Percentiles rank a stretch among this genome's conserved stretches.
These are phyloP conservation scores for Apiospora malaysiana DNA, from an alignment of 2,329 filamentous ascomycete species.

Conservation along the genomic window DNA sequence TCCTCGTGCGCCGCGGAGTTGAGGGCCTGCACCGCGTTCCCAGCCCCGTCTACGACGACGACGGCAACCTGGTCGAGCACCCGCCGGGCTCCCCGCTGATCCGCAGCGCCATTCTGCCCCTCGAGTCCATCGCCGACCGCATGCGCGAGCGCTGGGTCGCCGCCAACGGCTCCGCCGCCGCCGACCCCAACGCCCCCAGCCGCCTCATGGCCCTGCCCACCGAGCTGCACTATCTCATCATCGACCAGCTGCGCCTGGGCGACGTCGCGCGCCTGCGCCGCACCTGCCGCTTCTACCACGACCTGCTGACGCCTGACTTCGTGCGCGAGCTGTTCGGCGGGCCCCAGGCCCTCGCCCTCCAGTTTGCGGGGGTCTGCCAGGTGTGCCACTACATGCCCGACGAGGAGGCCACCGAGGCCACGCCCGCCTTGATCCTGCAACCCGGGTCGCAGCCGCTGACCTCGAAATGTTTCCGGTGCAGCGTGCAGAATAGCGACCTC, in stretches of 20 bases:
- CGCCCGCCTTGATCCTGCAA: slow-evolving; percentile 40
- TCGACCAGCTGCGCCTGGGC: slow-evolving; percentile 48
- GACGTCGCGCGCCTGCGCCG: slow-evolving; percentile 50
- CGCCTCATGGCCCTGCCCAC: slow-evolving; percentile 45
- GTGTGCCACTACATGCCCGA: slow-evolving; percentile 43
- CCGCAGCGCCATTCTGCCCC: slow-evolving; percentile 22
- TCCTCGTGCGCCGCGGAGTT: slow-evolving; percentile 24
- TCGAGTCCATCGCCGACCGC: slow-evolving; percentile 25
- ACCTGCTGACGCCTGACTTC: slow-evolving; percentile 41
- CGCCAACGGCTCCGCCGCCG: slow-evolving; percentile 19
- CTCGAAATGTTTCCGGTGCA: slow-evolving; percentile 48
- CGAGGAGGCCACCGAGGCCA: slow-evolving; percentile 27
- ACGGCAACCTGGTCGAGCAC: slow-evolving; percentile 19
- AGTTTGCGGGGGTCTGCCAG: slow-evolving; percentile 48
- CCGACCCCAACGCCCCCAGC: slow-evolving; percentile 19
- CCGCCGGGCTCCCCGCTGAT: slow-evolving; percentile 23
- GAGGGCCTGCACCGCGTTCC: neutral
- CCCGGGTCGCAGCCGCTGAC: slow-evolving; percentile 42
- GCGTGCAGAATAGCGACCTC: slow-evolving; percentile 42
- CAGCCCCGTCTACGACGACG: slow-evolving; percentile 14
- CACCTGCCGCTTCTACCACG: slow-evolving; percentile 46
- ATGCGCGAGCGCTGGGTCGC: slow-evolving; percentile 22
- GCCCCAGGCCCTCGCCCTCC: slow-evolving; percentile 34
- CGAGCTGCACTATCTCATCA: slow-evolving; percentile 49
- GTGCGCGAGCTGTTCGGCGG: slow-evolving; percentile 45